Evolutionary conservation across 2,329 filamentous ascomycete genomes (phyloP).

Genomic region (Talaromyces sp.): DNA sequence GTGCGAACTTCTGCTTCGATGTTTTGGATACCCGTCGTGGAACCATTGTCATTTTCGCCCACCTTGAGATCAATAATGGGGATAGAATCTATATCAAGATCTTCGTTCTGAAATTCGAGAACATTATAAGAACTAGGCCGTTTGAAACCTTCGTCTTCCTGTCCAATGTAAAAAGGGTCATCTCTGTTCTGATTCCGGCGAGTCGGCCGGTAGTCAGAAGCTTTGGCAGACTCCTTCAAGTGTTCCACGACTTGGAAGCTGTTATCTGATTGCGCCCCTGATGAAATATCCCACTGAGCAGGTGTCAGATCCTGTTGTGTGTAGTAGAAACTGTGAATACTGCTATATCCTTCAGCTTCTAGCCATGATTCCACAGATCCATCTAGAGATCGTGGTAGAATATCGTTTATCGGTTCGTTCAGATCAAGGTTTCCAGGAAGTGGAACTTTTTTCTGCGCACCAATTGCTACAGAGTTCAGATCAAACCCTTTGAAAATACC

Average conservation of each 20-base stretch:
- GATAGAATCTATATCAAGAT: conserved; percentile 87
- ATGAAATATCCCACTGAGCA: conserved; percentile 13
- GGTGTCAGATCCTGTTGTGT: conserved; percentile 16
- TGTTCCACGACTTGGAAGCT: conserved; percentile 2
- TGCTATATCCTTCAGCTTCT: conserved; percentile 42
- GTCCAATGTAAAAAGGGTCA: conserved; percentile 88
- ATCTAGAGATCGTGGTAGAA: conserved; percentile 61
- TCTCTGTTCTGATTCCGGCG: conserved; percentile 78
- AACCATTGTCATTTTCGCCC: conserved; percentile 35
- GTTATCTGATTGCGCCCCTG: conserved; percentile 14
- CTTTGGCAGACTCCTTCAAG: conserved; percentile 63
- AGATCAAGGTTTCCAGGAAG: conserved; percentile 70
- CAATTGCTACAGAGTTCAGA: conserved; percentile 80
- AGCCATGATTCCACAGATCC: conserved; percentile 48
- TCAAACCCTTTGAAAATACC: conserved; percentile 81
- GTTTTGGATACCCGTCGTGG: conserved; percentile 5
- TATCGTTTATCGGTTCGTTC: conserved; percentile 73
- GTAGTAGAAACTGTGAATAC: conserved; percentile 36
- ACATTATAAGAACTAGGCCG: conserved; percentile 62
- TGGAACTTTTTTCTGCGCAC: conserved; percentile 82
- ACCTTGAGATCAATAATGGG: conserved; percentile 91
- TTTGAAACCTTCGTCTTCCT: conserved; percentile 49
- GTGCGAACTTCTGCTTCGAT: conserved; percentile 7
- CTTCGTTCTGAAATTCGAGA: conserved; percentile 65
- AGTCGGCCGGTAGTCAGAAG: conserved; percentile 69